Conservation (phyloP, 371 early-diverging fungal species). For the Apophysomyces elegans region DNA sequence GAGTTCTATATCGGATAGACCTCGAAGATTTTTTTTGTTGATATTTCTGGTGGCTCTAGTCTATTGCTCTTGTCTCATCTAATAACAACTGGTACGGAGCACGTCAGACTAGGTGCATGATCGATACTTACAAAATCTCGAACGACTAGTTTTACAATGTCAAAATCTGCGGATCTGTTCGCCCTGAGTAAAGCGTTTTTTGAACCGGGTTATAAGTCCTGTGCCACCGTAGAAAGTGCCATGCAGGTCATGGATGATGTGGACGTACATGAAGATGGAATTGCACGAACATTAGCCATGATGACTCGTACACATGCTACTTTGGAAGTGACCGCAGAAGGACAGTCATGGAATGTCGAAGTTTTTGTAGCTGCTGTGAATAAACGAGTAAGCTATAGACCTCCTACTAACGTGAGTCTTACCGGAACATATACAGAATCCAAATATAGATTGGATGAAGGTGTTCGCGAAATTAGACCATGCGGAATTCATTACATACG, state of each 20-base stretch:
- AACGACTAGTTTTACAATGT: constrained; percentile 16
- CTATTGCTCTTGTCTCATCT: not conserved
- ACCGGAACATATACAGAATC: constrained; percentile 36
- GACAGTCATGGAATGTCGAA: constrained; percentile 39
- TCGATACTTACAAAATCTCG: constrained; percentile 6
- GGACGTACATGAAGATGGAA: constrained; percentile 32
- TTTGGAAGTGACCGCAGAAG: constrained; percentile 30
- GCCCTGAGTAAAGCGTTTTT: constrained; percentile 35
- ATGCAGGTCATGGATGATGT: constrained; percentile 39
- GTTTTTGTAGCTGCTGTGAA: constrained; percentile 39
- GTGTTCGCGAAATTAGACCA: constrained; percentile 70
- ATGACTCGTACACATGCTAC: constrained; percentile 39
- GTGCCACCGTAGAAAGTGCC: constrained; percentile 32
- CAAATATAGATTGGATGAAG: constrained; percentile 62
- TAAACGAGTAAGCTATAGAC: constrained; percentile 25
- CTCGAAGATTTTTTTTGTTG: not conserved
- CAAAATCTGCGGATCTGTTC: constrained; percentile 19
- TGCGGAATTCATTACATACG: constrained; percentile 64
- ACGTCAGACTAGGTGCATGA: not conserved
- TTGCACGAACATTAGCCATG: constrained; percentile 38
- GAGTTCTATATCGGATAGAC: not conserved
- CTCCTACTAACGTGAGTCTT: not conserved
- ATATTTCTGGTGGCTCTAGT: not conserved
- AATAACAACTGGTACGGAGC: constrained; percentile 1
- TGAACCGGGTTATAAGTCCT: constrained; percentile 35